Percentiles rank a stretch among this genome's conserved stretches.
Conservation (phyloP, 129 eudicot genomes). For the Cynara cardunculus region DNA sequence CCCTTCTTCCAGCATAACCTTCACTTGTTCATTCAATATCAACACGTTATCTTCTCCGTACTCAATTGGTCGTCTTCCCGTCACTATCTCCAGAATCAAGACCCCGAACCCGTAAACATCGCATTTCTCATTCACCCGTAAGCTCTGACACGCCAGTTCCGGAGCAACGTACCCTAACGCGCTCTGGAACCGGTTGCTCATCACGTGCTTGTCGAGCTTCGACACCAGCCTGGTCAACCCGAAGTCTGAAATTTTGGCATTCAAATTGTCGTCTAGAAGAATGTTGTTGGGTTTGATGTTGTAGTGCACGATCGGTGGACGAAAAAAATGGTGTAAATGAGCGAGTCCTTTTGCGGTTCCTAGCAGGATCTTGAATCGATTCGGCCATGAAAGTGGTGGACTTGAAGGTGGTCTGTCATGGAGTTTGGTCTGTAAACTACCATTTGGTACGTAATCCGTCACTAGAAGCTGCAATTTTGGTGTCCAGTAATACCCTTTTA, state of each 20-base stretch:
- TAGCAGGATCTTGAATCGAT: slow-evolving; percentile 59
- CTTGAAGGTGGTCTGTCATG: slow-evolving; percentile 44
- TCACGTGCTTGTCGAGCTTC: slow-evolving; percentile 66
- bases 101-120: slow-evolving; percentile 91
- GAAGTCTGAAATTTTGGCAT: slow-evolving; percentile 65
- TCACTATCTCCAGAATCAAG: slow-evolving; percentile 66
- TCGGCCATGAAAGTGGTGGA: slow-evolving; percentile 67
- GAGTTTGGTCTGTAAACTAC: slow-evolving; percentile 71
- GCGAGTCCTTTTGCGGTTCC: slow-evolving; percentile 94
- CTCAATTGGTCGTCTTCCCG: slow-evolving; percentile 83
- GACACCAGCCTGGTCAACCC: slow-evolving; percentile 64
- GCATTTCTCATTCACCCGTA: slow-evolving; percentile 89
- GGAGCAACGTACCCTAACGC: slow-evolving; percentile 92
- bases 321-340: slow-evolving; percentile 75
- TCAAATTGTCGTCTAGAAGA: slow-evolving; percentile 60
- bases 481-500: slow-evolving; percentile 94
- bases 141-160: slow-evolving; percentile 83
- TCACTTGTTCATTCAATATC: slow-evolving; percentile 73
- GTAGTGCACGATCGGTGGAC: slow-evolving; percentile 87
- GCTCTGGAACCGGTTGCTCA: slow-evolving; percentile 64
- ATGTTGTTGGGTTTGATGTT: slow-evolving; percentile 86
- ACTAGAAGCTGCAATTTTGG: slow-evolving; percentile 78
- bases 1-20: slow-evolving; percentile 76
- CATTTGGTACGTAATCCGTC: slow-evolving; percentile 62
- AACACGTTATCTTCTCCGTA: slow-evolving; percentile 88